Evolutionary conservation across 345 rosid species (phyloP), one percentile per base, ranked within the genome.

Genomic region (Litchi chinensis): DNA sequence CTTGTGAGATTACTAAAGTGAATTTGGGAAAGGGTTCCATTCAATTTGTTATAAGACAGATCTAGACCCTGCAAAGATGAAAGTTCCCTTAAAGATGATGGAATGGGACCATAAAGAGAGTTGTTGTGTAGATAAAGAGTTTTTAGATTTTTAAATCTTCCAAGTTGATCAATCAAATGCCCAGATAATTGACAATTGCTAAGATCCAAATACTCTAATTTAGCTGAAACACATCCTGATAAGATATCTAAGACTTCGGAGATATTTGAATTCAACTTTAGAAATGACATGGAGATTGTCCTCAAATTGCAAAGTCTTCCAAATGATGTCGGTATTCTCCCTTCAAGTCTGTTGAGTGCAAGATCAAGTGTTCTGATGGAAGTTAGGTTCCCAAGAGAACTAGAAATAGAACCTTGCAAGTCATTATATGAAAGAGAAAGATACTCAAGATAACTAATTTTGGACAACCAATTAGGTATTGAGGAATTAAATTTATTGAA

Each of bases 381-480:
- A 26, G 28, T 26, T 1, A 26, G 28, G 1, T 26, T 26, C 28
- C 28, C 28, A 26, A 26, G 28, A 26, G 28, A 26, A 26, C 28
- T 26, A 26, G 28, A 26, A 26, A 26, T 26, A 26, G 28, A 26
- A 26, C 28, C 28, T 26, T 26, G 28, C 28, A 26, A 26, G 0
- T 26, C 28, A 26, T 26, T 26, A 26, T 26, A 1, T 0, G 28
- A 26, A 26, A 26, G 28, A 18, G 41, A 12, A 22, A 81, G 57
- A 19, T 6, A 18, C 67, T 80, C 52, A 50, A 84, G 77, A 13
- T 11, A 28, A 0, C 0, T 60, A 2, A 79, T 44, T 10, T 5
- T 41, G 8, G 26, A 71, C 13, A 79, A 28, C 85, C 82, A 82
- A 24, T 18, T 1, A 0, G 77, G 74, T 26, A 79, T 64, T 0